Evolutionary conservation across 2,329 filamentous ascomycete genomes (phyloP), one percentile per base, ranked within the genome.

Genomic region (Ophiocordyceps australis): DNA sequence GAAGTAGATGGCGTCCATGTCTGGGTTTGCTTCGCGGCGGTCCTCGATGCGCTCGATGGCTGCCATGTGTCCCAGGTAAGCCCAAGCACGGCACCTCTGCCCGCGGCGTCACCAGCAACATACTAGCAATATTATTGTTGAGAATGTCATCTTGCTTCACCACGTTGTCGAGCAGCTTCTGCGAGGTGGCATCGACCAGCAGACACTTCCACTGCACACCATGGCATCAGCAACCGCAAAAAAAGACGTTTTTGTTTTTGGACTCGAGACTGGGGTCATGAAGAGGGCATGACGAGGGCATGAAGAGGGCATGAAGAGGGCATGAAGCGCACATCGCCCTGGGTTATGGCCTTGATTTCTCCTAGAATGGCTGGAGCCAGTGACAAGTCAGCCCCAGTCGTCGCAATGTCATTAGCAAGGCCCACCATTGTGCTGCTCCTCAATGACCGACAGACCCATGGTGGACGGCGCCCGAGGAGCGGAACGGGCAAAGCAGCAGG

Each of bases 181-280:
- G 74, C 47, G 81, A 85, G 29, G 61, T 64, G 38, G 80, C 74
- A 54, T 98, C 89, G 41, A 94, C 62, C 27, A 98, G 75, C 38
- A 98, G 59, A 38, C 94, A 80, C 68, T 95, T 98, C 89, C 89
- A 98, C 83, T 94, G 37, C n/a, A n/a, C n/a, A n/a, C n/a, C n/a
- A n/a, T n/a, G n/a, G n/a, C n/a, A n/a, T n/a, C n/a, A n/a, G n/a
- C n/a, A n/a, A n/a, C n/a, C n/a, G n/a, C n/a, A n/a, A n/a, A n/a
- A n/a, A n/a, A n/a, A n/a, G n/a, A n/a, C n/a, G n/a, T n/a, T n/a
- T n/a, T n/a, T n/a, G n/a, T n/a, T n/a, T n/a, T n/a, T n/a, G n/a
- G n/a, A n/a, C n/a, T n/a, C n/a, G n/a, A n/a, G n/a, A n/a, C n/a
- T n/a, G n/a, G n/a, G n/a, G n/a, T n/a, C n/a, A n/a, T n/a, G n/a